phyloP scores from a whole-genome alignment of 2,329 filamentous ascomycete species.

The Phialocephala subalpina region DNA sequence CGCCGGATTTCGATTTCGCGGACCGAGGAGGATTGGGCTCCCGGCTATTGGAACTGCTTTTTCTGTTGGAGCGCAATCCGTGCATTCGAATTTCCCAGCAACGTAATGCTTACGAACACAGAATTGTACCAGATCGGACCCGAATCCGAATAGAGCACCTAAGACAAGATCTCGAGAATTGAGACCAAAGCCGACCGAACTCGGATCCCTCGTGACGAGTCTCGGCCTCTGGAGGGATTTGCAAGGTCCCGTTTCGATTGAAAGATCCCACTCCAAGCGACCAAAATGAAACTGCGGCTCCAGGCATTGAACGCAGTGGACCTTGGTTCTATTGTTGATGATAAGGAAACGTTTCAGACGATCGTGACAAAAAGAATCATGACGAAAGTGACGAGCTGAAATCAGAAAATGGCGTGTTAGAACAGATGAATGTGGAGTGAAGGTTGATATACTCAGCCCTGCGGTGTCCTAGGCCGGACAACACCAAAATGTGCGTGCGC shows the following conservation, averaged over 20 bases:
- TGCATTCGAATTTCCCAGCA: neutral
- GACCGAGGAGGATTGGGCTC: neutral
- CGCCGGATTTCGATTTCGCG: neutral
- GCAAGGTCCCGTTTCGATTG: neutral
- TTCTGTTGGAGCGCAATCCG: neutral
- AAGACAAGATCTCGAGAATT: neutral
- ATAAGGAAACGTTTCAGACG: constrained; percentile 6
- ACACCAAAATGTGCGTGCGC: neutral
- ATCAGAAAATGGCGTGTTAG: neutral
- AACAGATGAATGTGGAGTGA: neutral
- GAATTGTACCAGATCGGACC: neutral
- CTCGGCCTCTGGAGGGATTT: neutral
- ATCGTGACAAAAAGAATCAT: neutral
- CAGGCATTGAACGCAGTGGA: neutral
- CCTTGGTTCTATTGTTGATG: neutral
- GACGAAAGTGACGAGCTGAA: neutral
- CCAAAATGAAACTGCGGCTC: neutral
- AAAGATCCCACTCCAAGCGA: neutral
- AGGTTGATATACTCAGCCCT: neutral
- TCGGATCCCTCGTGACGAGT: neutral
- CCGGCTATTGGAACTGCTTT: neutral
- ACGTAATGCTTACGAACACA: neutral
- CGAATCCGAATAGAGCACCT: neutral
- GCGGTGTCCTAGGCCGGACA: neutral
- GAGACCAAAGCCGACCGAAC: neutral